Percentiles rank a stretch among this genome's conserved stretches.
Conservation (phyloP, 305 asterid species). For the Fraxinus sp. region DNA sequence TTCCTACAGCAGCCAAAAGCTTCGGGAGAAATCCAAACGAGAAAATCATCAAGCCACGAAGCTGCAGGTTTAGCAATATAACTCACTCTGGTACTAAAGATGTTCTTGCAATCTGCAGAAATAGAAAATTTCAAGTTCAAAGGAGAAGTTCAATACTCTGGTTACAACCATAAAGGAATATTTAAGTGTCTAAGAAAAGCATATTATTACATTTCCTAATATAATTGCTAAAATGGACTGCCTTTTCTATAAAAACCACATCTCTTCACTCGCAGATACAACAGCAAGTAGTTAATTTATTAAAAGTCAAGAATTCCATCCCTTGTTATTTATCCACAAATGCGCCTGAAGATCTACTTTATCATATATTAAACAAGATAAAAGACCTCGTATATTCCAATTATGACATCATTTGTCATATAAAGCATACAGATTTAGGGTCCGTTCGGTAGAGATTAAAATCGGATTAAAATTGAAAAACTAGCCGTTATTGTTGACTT, state of each 20-base stretch:
- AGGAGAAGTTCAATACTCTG: not conserved
- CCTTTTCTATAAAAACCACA: not conserved
- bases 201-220: not conserved
- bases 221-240: not conserved
- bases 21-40: constrained; percentile 95
- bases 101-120: constrained; percentile 80
- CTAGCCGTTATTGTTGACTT: too few species aligned
- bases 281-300: not conserved
- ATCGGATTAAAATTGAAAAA: too few species aligned
- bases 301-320: not conserved
- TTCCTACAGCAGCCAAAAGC: constrained; percentile 97
- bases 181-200: not conserved
- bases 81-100: constrained; percentile 79
- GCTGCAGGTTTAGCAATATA: constrained; percentile 98
- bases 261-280: not conserved
- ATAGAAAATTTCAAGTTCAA: constrained; percentile 8
- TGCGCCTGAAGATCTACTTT: not conserved
- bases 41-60: constrained; percentile 97
- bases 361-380: not conserved
- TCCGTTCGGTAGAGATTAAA: too few species aligned
- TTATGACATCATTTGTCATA: not conserved
- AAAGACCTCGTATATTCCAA: not conserved
- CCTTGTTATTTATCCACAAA: not conserved
- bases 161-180: not conserved
- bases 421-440: not conserved